Evolutionary conservation across 129 eudicot species (phyloP).

Genomic region (Erigeron canadensis): DNA sequence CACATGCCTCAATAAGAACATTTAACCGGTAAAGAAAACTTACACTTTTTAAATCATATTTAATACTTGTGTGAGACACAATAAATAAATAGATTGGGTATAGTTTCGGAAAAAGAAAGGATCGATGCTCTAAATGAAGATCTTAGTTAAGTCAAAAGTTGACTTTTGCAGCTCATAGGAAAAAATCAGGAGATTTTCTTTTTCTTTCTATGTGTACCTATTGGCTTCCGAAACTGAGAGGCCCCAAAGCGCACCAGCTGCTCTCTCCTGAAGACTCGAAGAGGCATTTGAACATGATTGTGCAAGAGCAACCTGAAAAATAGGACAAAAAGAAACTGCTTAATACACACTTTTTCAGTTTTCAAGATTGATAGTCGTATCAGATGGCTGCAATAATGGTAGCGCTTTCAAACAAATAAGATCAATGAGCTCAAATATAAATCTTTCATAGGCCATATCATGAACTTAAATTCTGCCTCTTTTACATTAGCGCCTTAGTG

Average conservation of each 20-base stretch:
- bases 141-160: slow-evolving; percentile 1
- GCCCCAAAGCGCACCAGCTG: slow-evolving; percentile 99
- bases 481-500: too few species aligned
- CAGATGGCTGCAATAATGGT: slow-evolving; percentile 10
- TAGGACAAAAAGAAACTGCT: not conserved
- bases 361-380: slow-evolving; percentile 6
- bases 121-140: not conserved
- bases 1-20: too few species aligned
- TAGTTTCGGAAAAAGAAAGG: not conserved
- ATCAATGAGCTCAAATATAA: not conserved
- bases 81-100: not conserved
- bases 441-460: not conserved
- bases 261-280: slow-evolving; percentile 98
- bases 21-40: not conserved
- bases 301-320: slow-evolving; percentile 84
- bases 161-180: not conserved
- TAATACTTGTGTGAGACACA: slow-evolving; percentile 5
- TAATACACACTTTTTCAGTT: not conserved
- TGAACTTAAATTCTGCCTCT: slow-evolving; percentile 5
- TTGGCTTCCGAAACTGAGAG: slow-evolving; percentile 92
- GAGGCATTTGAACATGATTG: slow-evolving; percentile 80
- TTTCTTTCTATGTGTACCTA: slow-evolving; percentile 50
- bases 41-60: not conserved
- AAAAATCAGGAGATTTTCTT: not conserved
- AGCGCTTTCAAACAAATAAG: slow-evolving; percentile 1